A percentile compares a stretch with the other conserved stretches of the same genome.
Conservation (phyloP, 768 basidiomycete species). For the Panellus pusillus region DNA sequence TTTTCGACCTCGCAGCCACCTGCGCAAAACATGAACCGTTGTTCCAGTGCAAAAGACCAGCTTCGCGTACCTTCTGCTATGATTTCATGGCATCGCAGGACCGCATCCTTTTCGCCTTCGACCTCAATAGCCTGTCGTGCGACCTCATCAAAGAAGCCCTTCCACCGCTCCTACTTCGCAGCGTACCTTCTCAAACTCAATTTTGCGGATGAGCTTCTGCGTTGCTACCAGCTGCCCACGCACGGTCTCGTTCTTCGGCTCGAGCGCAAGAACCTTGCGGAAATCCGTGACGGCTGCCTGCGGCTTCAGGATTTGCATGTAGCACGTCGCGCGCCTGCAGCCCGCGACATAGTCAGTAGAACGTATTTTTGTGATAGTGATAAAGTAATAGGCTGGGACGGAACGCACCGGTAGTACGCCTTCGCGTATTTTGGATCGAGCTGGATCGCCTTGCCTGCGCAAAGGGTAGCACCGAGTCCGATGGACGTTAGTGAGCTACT, state of each 20-base stretch:
- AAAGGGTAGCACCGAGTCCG: constrained; percentile 6
- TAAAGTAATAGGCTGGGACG: no score
- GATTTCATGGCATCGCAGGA: constrained; percentile 74
- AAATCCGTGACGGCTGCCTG: constrained; percentile 87
- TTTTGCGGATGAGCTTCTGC: constrained; percentile 85
- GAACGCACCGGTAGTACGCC: constrained; percentile 74
- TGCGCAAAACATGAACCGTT: constrained; percentile 20
- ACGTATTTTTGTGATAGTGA: not conserved
- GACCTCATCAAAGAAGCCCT: not conserved
- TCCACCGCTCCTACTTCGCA: not conserved
- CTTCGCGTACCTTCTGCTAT: constrained; percentile 64
- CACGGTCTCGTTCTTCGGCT: constrained; percentile 84
- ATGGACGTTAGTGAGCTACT: constrained; percentile 30
- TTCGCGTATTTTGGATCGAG: constrained; percentile 91
- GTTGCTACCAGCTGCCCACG: constrained; percentile 82
- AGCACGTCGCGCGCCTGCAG: constrained; percentile 80
- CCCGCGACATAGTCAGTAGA: not conserved
- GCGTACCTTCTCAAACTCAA: constrained; percentile 89
- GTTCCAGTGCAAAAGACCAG: not conserved
- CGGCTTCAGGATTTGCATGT: constrained; percentile 87
- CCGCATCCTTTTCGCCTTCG: constrained; percentile 83
- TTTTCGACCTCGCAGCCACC: constrained; percentile 81
- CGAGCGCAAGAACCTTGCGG: constrained; percentile 77
- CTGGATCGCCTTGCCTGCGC: constrained; percentile 76
- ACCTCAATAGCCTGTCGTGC: constrained; percentile 78